Percentiles rank a stretch among this genome's conserved stretches.
Conservation (phyloP, 2,329 filamentous ascomycete genomes). For the Helminthosporium solani region DNA sequence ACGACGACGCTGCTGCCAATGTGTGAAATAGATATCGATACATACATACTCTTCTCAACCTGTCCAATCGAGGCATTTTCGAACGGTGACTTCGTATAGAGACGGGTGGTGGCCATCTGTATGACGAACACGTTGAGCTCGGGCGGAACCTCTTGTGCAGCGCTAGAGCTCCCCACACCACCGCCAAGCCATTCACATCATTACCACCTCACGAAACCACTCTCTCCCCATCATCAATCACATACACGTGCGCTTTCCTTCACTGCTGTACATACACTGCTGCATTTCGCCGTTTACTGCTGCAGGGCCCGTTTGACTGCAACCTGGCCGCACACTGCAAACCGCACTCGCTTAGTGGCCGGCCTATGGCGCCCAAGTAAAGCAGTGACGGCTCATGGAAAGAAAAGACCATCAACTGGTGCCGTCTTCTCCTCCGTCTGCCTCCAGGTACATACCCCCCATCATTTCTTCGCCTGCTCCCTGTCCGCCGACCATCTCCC, state of each 20-base stretch:
- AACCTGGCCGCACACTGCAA: conserved; percentile 29
- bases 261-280: background rate
- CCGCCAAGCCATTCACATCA: no score
- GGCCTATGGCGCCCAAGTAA: conserved; percentile 43
- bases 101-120: no score
- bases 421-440: conserved; percentile 20
- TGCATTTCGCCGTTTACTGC: background rate
- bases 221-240: background rate
- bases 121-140: no score
- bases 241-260: conserved; percentile 3
- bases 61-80: no score
- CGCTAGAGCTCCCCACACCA: no score
- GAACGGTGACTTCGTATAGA: no score
- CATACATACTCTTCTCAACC: no score
- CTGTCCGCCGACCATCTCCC: no score
- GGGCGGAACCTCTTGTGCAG: no score
- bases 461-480: conserved; percentile 12
- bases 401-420: conserved; percentile 28
- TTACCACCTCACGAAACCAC: no score
- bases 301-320: conserved; percentile 1
- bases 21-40: no score
- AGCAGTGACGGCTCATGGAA: conserved; percentile 34
- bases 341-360: conserved; percentile 41
- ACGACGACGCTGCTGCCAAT: no score
- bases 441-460: conserved; percentile 25